A percentile compares a stretch with the other conserved stretches of the same genome.
Evolutionary conservation across 352 stramenopile genomes (phyloP).

Genomic region (Globisporangium radiosum): DNA sequence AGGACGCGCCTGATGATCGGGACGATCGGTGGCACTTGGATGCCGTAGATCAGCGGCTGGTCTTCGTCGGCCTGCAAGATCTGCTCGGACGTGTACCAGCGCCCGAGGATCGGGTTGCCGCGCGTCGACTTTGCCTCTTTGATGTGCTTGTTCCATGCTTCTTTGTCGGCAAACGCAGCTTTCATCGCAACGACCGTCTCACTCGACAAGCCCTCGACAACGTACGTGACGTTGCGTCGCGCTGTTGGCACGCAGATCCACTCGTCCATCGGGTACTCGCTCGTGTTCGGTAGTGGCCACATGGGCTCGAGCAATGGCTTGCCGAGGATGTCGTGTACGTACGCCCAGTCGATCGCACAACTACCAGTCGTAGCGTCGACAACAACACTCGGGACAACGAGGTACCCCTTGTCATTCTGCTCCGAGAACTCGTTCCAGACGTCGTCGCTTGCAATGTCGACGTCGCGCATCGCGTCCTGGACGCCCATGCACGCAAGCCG

Average conservation of each 20-base stretch:
- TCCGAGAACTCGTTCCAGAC: slow-evolving; percentile 81
- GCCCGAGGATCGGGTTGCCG: slow-evolving; percentile 70
- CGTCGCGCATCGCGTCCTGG: slow-evolving; percentile 57
- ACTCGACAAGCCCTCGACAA: slow-evolving; percentile 35
- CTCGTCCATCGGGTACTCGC: slow-evolving; percentile 25
- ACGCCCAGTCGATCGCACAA: slow-evolving; percentile 53
- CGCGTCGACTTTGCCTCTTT: slow-evolving; percentile 59
- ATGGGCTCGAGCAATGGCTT: slow-evolving; percentile 59
- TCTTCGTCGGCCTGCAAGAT: slow-evolving; percentile 43
- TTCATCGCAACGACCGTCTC: slow-evolving; percentile 40
- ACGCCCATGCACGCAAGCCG: slow-evolving; percentile 74
- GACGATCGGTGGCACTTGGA: slow-evolving; percentile 71
- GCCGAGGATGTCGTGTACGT: slow-evolving; percentile 50
- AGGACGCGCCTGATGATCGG: slow-evolving; percentile 79
- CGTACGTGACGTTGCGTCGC: slow-evolving; percentile 68
- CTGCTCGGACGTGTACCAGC: slow-evolving; percentile 66
- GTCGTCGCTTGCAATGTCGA: slow-evolving; percentile 48
- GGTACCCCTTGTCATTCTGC: slow-evolving; percentile 85
- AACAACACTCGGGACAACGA: slow-evolving; percentile 56
- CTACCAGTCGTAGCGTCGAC: slow-evolving; percentile 1
- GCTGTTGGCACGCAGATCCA: slow-evolving; percentile 72
- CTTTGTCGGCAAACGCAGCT: slow-evolving; percentile 37
- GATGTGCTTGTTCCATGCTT: slow-evolving; percentile 40
- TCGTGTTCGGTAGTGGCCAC: slow-evolving; percentile 44
- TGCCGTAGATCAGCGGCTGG: slow-evolving; percentile 59